phyloP scores from a whole-genome alignment of 495 filamentous ascomycete species.

The Extremus antarcticus region DNA sequence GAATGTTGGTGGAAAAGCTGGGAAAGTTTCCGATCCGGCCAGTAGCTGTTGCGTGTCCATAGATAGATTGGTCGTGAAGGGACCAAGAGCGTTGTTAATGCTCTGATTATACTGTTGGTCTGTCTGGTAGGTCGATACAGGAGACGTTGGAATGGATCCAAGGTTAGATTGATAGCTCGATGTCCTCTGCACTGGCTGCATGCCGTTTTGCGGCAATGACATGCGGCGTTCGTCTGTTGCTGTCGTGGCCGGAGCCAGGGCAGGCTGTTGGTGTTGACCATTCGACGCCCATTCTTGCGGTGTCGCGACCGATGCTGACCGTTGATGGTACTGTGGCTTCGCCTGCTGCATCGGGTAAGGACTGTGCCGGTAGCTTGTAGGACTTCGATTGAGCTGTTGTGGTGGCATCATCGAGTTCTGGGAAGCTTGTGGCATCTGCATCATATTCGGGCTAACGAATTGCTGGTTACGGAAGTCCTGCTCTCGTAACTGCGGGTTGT shows the following conservation, averaged over 20 bases:
- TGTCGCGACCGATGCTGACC: slow-evolving; percentile 26
- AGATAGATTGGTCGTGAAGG: slow-evolving; percentile 37
- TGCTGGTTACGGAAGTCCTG: slow-evolving; percentile 25
- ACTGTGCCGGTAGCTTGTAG: slow-evolving; percentile 23
- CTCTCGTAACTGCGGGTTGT: slow-evolving; percentile 34
- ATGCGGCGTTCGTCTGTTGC: slow-evolving; percentile 27
- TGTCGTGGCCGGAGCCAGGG: slow-evolving; percentile 21
- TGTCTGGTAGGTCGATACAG: neutral
- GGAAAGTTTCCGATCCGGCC: neutral
- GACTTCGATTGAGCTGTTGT: slow-evolving; percentile 30
- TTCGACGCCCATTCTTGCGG: slow-evolving; percentile 24
- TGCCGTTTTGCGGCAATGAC: slow-evolving; percentile 26
- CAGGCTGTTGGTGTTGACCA: slow-evolving; percentile 6
- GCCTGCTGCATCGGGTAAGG: slow-evolving; percentile 28
- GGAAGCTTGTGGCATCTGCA: slow-evolving; percentile 14
- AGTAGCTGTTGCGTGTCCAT: slow-evolving; percentile 41
- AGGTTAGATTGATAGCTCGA: slow-evolving; percentile 5
- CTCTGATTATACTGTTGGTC: too few relatives aligned
- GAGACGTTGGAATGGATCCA: slow-evolving; percentile 4
- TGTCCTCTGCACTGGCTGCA: slow-evolving; percentile 12
- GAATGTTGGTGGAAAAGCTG: slow-evolving; percentile 28
- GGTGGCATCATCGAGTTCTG: slow-evolving; percentile 29
- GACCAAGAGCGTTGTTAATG: neutral
- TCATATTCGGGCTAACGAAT: slow-evolving; percentile 23
- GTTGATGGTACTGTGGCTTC: slow-evolving; percentile 17